A percentile compares a stretch with the other conserved stretches of the same genome.
Conservation (phyloP, 2,329 filamentous ascomycete species). For the Cytospora paraplurivora region DNA sequence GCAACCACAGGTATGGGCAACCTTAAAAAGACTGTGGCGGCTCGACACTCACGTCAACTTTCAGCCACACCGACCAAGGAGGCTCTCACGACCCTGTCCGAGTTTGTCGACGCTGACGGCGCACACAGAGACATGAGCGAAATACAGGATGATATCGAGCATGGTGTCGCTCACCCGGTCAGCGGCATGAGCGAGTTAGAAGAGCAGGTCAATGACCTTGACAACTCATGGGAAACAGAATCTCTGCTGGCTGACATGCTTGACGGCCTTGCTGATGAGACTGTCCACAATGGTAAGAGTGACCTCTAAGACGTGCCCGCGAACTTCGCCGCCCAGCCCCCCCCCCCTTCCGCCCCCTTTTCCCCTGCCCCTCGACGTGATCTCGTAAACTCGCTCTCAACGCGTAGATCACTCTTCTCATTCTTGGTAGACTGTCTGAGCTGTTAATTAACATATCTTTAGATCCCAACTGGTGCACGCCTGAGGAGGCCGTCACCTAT, state of each 20-base stretch:
- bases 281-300: conserved; percentile 49
- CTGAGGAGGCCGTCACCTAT: conserved; percentile 68
- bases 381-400: conserved; percentile 18
- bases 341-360: too few species aligned
- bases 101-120: conserved; percentile 26
- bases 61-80: conserved; percentile 12
- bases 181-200: conserved; percentile 46
- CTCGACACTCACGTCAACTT: conserved; percentile 3
- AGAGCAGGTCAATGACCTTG: conserved; percentile 53
- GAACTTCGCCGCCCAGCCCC: background rate
- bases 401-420: conserved; percentile 4
- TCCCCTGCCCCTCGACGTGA: background rate
- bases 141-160: conserved; percentile 29
- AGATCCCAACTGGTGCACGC: conserved; percentile 60
- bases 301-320: conserved; percentile 27
- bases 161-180: conserved; percentile 30
- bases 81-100: conserved; percentile 18
- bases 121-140: conserved; percentile 18
- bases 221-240: conserved; percentile 63
- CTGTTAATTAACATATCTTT: conserved; percentile 18
- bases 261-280: conserved; percentile 58
- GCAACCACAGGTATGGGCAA: conserved; percentile 8
- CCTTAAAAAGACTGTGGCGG: conserved; percentile 6
- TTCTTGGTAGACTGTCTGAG: background rate
- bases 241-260: conserved; percentile 66